Evolutionary conservation across 2,329 filamentous ascomycete genomes (phyloP), one percentile per base, ranked within the genome.

Genomic region (Colletotrichum caudatum): DNA sequence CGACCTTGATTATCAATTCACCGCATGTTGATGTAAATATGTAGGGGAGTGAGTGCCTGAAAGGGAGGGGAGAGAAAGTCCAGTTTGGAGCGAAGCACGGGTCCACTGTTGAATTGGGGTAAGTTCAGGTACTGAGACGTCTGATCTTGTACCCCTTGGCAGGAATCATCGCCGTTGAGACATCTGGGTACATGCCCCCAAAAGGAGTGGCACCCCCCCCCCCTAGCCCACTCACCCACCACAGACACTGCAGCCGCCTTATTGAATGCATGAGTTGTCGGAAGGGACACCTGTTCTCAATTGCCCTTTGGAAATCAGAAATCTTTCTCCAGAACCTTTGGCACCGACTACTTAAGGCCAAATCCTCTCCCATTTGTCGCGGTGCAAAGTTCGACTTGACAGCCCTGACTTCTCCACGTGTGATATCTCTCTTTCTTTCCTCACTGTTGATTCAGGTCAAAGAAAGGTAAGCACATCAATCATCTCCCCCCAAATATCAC

Each of bases 241-340:
- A 70, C 51, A 71, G 67, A 41, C 67, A 59, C 56, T 65, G 61
- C 61, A 54, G 70, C 61, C 66, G 70, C 67, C 61, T 66, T 62
- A 71, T 67, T 71, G 70, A 71, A 66, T 66, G 66, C 70, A 71
- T 66, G 59, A 64, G 69, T 58, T 72, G 68, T 68, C 64, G 59
- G 69, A 69, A 71, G 64, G 71, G 72, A 73, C 72, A 73, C 69
- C 69, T 73, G 72, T 73, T 73, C 72, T 73, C 64, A 73, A 73
- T 73, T 73, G 64, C 71, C 64, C 62, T 67, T 67, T 60, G 26
- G 63, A 73, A 71, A 72, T 65, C 56, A 58, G 59, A 63, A 73
- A 60, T 69, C 66, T 71, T 65, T 66, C 66, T 64, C 50, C 56
- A 48, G 33, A 71, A 50, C 67, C 50, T 39, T 44, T 48, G 53